These are phyloP conservation scores for Apiospora kogelbergensis DNA, from an alignment of 2,329 filamentous ascomycete genomes.

Conservation along the genomic window DNA sequence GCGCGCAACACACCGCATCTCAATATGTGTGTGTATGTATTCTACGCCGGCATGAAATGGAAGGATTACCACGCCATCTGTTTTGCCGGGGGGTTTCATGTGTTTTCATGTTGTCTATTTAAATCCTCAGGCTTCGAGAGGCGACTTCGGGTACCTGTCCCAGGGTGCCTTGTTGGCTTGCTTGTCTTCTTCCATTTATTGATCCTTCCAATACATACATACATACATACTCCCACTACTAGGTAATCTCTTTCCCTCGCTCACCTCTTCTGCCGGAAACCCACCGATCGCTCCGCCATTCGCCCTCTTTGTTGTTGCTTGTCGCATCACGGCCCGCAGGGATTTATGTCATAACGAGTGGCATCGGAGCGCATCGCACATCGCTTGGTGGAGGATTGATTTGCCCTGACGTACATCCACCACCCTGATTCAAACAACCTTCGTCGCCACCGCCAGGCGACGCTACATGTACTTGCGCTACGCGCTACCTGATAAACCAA, in stretches of 20 bases:
- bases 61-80: neutral
- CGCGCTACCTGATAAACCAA: neutral
- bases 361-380: neutral
- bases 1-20: neutral
- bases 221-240: too few species aligned
- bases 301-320: neutral
- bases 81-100: conserved; percentile 2
- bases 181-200: neutral
- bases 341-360: conserved; percentile 8
- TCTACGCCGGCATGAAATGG: neutral
- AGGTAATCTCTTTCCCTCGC: neutral
- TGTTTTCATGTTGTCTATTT: neutral
- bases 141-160: neutral
- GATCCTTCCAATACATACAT: neutral
- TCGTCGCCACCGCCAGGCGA: neutral
- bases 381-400: neutral
- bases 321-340: conserved; percentile 5
- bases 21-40: too few species aligned
- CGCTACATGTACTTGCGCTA: neutral
- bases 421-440: conserved; percentile 4
- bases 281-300: neutral
- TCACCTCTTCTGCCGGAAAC: neutral
- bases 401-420: neutral
- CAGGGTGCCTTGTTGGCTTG: neutral
- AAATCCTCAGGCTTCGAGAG: neutral